phyloP scores from a whole-genome alignment of 805 yeast genomes.

The Isabelozyma pseudorhagii region DNA sequence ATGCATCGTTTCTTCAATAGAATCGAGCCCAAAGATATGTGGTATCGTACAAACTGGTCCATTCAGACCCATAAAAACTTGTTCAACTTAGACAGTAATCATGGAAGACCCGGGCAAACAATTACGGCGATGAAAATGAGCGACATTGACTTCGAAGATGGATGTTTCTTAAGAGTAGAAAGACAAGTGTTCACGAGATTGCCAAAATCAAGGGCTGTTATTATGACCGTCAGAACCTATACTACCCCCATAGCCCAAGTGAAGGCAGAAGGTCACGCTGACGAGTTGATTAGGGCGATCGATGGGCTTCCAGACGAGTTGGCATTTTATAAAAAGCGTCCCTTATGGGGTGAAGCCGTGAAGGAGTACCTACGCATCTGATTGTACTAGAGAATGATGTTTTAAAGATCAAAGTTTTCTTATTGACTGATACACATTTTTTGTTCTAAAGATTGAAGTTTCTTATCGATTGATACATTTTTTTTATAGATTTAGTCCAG shows the following conservation, averaged over 20 bases:
- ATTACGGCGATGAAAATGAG: constrained; percentile 15
- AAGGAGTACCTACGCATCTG: constrained; percentile 21
- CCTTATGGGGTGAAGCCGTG: constrained; percentile 38
- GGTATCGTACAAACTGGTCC: constrained; percentile 69
- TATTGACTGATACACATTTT: neutral
- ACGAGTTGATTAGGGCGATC: constrained; percentile 28
- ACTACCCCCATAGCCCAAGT: constrained; percentile 26
- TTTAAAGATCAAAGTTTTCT: neutral
- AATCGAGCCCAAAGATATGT: constrained; percentile 50
- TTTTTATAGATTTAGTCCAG: neutral
- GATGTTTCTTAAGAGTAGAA: constrained; percentile 33
- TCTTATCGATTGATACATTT: neutral
- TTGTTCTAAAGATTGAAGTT: neutral
- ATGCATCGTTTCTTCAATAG: constrained; percentile 68
- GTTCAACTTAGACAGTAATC: constrained; percentile 27
- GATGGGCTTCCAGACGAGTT: constrained; percentile 37
- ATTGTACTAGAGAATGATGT: neutral
- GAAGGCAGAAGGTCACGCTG: constrained; percentile 30
- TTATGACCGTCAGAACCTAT: constrained; percentile 38
- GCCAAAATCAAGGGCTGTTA: constrained; percentile 30
- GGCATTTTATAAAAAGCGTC: constrained; percentile 34
- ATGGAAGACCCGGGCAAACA: constrained; percentile 28
- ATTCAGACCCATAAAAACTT: constrained; percentile 54
- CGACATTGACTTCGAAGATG: constrained; percentile 33
- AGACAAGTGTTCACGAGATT: constrained; percentile 35